Percentiles rank a stretch among this genome's conserved stretches.
Evolutionary conservation across 2,329 filamentous ascomycete species (phyloP).

Genomic region (Fusarium denticulatum): DNA sequence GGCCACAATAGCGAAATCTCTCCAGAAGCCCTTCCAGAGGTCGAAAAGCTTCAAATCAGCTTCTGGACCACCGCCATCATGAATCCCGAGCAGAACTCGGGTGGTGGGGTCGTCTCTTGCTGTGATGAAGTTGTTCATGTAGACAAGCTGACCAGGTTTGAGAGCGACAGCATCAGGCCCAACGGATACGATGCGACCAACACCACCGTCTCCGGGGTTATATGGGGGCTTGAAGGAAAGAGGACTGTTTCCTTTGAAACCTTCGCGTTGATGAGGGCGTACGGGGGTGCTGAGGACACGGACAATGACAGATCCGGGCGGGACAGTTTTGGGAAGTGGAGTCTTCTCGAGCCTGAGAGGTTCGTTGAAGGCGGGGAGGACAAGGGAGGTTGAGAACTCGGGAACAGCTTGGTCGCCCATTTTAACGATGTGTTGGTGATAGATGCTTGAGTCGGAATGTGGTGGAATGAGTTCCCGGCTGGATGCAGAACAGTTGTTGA

Average conservation of each 20-base stretch:
- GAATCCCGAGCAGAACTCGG: slow-evolving; percentile 12
- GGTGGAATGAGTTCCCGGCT: too few species aligned
- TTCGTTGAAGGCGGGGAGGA: slow-evolving; percentile 25
- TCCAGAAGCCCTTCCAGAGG: slow-evolving; percentile 29
- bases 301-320: slow-evolving; percentile 17
- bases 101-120: slow-evolving; percentile 22
- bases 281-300: slow-evolving; percentile 24
- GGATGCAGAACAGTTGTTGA: neutral
- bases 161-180: slow-evolving; percentile 16
- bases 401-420: neutral
- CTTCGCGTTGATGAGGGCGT: slow-evolving; percentile 16
- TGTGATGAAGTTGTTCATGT: slow-evolving; percentile 14
- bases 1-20: slow-evolving; percentile 3
- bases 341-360: slow-evolving; percentile 6
- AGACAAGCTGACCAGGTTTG: slow-evolving; percentile 24
- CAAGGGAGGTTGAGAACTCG: neutral
- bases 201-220: neutral
- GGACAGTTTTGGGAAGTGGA: neutral
- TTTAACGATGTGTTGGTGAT: neutral
- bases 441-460: neutral
- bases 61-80: slow-evolving; percentile 10
- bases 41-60: slow-evolving; percentile 12
- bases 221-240: slow-evolving; percentile 14
- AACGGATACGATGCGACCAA: slow-evolving; percentile 21
- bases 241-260: slow-evolving; percentile 15